These are phyloP conservation scores for Aureobasidium pullulans DNA, from an alignment of 2,329 filamentous ascomycete genomes.

Conservation along the genomic window DNA sequence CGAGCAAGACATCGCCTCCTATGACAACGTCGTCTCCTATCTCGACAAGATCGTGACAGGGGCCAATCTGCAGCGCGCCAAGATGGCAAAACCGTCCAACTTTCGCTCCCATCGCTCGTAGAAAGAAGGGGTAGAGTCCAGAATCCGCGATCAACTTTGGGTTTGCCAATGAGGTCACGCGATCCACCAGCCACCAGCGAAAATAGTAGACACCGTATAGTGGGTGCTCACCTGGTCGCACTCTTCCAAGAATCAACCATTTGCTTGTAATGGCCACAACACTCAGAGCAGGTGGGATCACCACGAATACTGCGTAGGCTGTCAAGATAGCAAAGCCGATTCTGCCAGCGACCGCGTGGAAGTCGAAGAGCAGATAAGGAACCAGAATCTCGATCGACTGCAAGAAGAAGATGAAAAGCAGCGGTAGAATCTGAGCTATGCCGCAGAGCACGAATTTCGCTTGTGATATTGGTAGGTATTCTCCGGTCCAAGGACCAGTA, in stretches of 20 bases:
- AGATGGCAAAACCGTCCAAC: not conserved
- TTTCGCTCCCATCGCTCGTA: not conserved
- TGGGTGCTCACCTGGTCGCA: not conserved
- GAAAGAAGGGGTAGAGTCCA: not conserved
- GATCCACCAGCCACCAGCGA: not conserved
- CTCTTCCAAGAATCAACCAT: not conserved
- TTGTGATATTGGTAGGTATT: not conserved
- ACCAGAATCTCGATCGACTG: constrained; percentile 3
- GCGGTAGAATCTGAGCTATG: not conserved
- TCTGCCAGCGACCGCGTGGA: not conserved
- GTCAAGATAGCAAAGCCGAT: not conserved
- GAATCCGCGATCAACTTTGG: not conserved
- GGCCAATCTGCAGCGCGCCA: not conserved
- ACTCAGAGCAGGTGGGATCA: not conserved
- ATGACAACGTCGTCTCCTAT: not conserved
- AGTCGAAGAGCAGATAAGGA: not conserved
- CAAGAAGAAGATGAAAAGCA: not conserved
- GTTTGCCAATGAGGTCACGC: not conserved
- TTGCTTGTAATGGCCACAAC: not conserved
- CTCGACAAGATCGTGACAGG: not conserved
- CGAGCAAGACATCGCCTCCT: not conserved
- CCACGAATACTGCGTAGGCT: not conserved
- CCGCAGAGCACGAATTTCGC: not conserved
- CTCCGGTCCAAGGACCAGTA: not conserved
- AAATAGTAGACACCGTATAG: not conserved